phyloP scores from a whole-genome alignment of 129 eudicot genomes.

The Arctium lappa region DNA sequence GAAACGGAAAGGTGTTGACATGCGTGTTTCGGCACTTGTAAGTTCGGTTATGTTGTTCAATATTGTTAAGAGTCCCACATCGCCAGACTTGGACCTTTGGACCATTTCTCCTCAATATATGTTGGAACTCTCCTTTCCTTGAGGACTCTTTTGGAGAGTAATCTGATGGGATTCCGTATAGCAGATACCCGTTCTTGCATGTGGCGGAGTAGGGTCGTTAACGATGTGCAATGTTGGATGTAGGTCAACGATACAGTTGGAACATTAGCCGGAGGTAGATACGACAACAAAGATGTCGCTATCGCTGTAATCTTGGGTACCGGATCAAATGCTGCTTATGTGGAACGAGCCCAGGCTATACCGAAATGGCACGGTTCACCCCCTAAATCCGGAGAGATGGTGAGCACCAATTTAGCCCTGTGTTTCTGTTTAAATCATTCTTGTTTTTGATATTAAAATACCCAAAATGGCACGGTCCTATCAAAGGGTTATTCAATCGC shows the following conservation, averaged over 20 bases:
- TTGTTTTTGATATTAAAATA: background rate
- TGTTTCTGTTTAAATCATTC: background rate
- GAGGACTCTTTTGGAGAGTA: background rate
- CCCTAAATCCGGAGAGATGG: conserved; percentile 93
- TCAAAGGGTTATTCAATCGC: background rate
- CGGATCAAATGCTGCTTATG: conserved; percentile 91
- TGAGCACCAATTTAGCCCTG: conserved; percentile 12
- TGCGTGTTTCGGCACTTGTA: conserved; percentile 86
- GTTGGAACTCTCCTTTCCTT: background rate
- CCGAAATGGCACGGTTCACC: conserved; percentile 88
- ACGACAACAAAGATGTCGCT: conserved; percentile 49
- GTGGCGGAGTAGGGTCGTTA: background rate
- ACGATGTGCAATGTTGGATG: background rate
- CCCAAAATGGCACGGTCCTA: background rate
- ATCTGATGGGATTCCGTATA: background rate
- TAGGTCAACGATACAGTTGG: conserved; percentile 97
- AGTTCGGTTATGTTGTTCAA: conserved; percentile 15
- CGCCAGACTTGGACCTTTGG: background rate
- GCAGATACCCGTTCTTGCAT: background rate
- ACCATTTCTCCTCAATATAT: background rate
- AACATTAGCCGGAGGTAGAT: conserved; percentile 91
- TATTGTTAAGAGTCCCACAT: background rate
- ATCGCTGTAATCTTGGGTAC: conserved; percentile 92
- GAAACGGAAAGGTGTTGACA: conserved; percentile 68
- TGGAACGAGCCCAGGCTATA: conserved; percentile 83